Evolutionary conservation across 208 protist genomes (phyloP), one percentile per base, ranked within the genome.

Genomic region (Novymonas esmeraldas): DNA sequence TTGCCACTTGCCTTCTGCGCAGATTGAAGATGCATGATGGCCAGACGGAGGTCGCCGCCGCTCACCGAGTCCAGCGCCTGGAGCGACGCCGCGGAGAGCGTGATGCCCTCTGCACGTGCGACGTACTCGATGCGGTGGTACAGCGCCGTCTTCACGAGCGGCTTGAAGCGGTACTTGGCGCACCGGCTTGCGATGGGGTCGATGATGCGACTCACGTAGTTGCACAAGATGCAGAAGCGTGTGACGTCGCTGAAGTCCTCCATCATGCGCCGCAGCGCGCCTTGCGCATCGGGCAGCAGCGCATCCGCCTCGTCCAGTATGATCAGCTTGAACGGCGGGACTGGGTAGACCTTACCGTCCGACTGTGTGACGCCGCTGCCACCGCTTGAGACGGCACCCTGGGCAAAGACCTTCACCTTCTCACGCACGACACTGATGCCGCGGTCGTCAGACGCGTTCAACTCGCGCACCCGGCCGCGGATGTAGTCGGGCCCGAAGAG

Each of bases 221-320:
- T 99, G 82, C 99, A 99, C 33, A 99, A 89, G 55, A 99, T 92
- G 81, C 98, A 99, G 78, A 99, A 99, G 38, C 99, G 89, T 0
- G 99, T 99, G 9, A 99, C 96, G 38, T 93, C 94, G 33, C 97
- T 96, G 60, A 98, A 98, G 48, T 96, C 92, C 76, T 99, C 98
- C 87, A 99, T 99, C 73, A 98, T 99, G 31, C 99, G 85, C 34
- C 99, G 89, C 28, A 99, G 86, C 7, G 98, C 98, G 16, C 87
- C 95, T 77, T 99, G 99, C 11, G 99, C 99, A 69, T 99, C 98
- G 0, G 77, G 74, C 28, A 99, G 98, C 86, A 99, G 93, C 44
- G 94, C 95, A 82, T 99, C 99, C 6, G 98, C 98, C 84, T 99
- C 99, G 76, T 99, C 99, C 1, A 99, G 85, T 59, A 99, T 99